Evolutionary conservation across 768 basidiomycete species (phyloP), one percentile per base, ranked within the genome.

Genomic region (Tylopilus intermedius): DNA sequence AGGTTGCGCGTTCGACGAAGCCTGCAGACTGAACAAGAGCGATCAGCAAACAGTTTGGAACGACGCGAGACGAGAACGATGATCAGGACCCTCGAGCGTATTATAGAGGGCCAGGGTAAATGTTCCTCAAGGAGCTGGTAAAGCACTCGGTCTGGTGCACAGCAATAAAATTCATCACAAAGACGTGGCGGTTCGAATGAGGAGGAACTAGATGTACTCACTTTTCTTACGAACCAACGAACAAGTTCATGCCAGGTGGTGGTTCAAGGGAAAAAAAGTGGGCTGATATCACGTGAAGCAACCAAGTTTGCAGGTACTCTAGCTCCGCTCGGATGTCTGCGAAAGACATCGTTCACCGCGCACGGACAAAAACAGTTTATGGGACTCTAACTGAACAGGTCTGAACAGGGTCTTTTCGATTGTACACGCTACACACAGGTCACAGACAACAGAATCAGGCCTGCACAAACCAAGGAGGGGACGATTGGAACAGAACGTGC

Each of bases 61-160:
- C 30, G 9, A 10, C 8, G 39, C 9, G 38, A 42, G 9, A 37
- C 15, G 33, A 52, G 33, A 26, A 14, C 1, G 15, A 47, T 8
- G 39, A 46, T 71, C 67, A 69, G 69, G 61, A 59, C 68, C 69
- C 67, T 62, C 63, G 50, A 65, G 65, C 67, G 69, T 71, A 69
- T 67, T 42, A 61, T 54, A 51, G 65, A 63, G 61, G 60, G 65
- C 30, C 69, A 56, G 67, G 67, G 65, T 53, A 47, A 8, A 38
- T 53, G 47, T 51, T 70, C 69, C 67, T 68, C 69, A 69, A 65
- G 35, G 65, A 57, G 67, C 64, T 47, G 1, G 8, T 37, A 6
- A 49, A 50, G 63, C 65, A 68, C 67, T 67, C 63, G 37, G 65
- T 65, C 69, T 69, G 67, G 67, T 71, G 67, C 67, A 70, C 65